Conservation (phyloP, 2,329 filamentous ascomycete genomes). For the Aphanocladium album region DNA sequence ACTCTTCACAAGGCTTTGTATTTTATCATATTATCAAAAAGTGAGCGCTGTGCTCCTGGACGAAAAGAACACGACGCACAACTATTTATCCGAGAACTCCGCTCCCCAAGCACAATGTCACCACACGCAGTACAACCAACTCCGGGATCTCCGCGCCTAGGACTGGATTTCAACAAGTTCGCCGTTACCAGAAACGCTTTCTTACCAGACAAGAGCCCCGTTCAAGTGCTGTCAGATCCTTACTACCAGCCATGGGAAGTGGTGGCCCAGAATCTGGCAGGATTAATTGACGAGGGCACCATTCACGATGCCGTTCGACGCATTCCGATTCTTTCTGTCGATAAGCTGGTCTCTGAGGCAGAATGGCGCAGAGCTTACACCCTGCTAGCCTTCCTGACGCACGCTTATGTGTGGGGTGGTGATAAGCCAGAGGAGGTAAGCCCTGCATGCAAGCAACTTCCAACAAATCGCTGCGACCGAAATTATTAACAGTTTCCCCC, state of each 20-base stretch:
- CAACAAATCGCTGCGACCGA: slow-evolving; percentile 15
- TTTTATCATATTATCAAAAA: too few species aligned
- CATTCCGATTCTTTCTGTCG: slow-evolving; percentile 66
- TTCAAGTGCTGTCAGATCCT: slow-evolving; percentile 57
- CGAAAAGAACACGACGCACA: too few species aligned
- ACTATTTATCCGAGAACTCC: too few species aligned
- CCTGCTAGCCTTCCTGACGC: slow-evolving; percentile 71
- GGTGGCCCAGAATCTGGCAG: slow-evolving; percentile 62
- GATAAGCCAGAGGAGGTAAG: slow-evolving; percentile 65
- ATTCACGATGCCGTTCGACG: slow-evolving; percentile 58
- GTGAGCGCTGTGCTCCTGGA: too few species aligned
- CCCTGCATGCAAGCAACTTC: neutral
- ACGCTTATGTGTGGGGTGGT: slow-evolving; percentile 88
- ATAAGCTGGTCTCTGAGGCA: slow-evolving; percentile 54
- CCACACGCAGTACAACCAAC: slow-evolving; percentile 33
- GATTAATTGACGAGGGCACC: slow-evolving; percentile 57
- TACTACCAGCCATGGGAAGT: slow-evolving; percentile 82
- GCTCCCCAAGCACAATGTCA: slow-evolving; percentile 26
- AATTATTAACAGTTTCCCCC: neutral
- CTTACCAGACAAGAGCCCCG: slow-evolving; percentile 65
- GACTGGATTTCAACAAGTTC: slow-evolving; percentile 30
- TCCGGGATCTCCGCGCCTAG: slow-evolving; percentile 16
- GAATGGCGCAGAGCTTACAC: slow-evolving; percentile 82
- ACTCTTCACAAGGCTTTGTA: too few species aligned
- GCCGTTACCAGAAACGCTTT: slow-evolving; percentile 61